These are phyloP conservation scores for Ormosia semicastrata DNA, from an alignment of 306 rosid genomes.

Conservation along the genomic window DNA sequence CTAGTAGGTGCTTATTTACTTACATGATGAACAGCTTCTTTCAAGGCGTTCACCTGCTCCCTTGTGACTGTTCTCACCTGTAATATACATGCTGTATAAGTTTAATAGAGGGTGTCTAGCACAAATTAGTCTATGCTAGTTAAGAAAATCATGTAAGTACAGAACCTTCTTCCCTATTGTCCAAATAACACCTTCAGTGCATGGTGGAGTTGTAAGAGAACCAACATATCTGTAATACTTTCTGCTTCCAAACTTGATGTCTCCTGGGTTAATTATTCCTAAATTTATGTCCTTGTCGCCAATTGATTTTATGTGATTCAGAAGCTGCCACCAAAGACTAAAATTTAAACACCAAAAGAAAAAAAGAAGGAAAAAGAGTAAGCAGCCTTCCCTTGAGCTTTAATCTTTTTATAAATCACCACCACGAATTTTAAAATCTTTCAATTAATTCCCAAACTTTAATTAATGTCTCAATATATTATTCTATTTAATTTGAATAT, in stretches of 20 bases:
- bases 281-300: conserved; percentile 44
- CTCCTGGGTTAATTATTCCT: conserved; percentile 54
- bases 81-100: neutral
- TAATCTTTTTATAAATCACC: too few species aligned
- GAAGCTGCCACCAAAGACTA: conserved; percentile 35
- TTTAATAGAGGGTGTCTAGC: neutral
- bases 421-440: too few species aligned
- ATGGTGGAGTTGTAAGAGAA: conserved; percentile 78
- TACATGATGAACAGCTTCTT: conserved; percentile 59
- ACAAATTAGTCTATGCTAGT: neutral
- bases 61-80: conserved; percentile 67
- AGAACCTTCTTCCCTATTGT: conserved; percentile 58
- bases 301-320: conserved; percentile 34
- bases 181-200: conserved; percentile 82
- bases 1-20: conserved; percentile 5
- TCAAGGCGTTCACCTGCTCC: conserved; percentile 56
- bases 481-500: too few species aligned
- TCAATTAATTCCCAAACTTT: too few species aligned
- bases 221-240: conserved; percentile 79
- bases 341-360: neutral
- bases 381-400: too few species aligned
- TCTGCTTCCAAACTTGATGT: conserved; percentile 53
- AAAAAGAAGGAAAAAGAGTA: too few species aligned
- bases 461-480: too few species aligned
- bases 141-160: neutral